A percentile compares a stretch with the other conserved stretches of the same genome.
Evolutionary conservation across 2,329 filamentous ascomycete species (phyloP).

Genomic region (Fusarium phyllophilum): DNA sequence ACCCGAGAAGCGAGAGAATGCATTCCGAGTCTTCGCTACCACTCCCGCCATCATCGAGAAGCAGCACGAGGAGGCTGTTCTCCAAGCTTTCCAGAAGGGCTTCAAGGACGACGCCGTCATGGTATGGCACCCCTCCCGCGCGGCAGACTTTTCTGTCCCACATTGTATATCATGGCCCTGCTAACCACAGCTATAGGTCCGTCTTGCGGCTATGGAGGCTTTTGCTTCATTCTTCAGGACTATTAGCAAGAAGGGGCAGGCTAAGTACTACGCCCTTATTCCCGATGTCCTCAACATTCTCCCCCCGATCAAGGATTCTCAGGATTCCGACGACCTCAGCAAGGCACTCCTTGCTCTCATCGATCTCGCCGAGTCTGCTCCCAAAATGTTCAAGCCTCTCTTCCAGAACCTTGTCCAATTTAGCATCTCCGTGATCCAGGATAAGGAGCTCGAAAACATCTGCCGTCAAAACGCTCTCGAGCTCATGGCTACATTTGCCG

Average conservation of each 20-base stretch:
- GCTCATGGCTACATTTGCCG: conserved; percentile 97
- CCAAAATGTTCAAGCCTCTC: conserved; percentile 97
- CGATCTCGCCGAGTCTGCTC: conserved; percentile 91
- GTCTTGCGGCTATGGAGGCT: conserved; percentile 93
- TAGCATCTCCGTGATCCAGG: conserved; percentile 91
- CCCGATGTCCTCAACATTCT: conserved; percentile 94
- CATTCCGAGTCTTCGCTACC: conserved; percentile 94
- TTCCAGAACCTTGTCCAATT: conserved; percentile 95
- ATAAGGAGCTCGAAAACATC: conserved; percentile 92
- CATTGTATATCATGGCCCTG: conserved; percentile 5
- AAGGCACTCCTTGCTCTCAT: conserved; percentile 91
- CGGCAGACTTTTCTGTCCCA: conserved; percentile 12
- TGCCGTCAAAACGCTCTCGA: conserved; percentile 95
- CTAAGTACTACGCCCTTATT: conserved; percentile 87
- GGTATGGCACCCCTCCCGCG: conserved; percentile 58
- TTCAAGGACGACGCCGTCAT: conserved; percentile 89
- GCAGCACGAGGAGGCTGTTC: conserved; percentile 91
- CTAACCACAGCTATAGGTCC: conserved; percentile 67
- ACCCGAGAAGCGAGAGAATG: conserved; percentile 85
- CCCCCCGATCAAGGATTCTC: conserved; percentile 89
- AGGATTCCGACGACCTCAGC: conserved; percentile 90
- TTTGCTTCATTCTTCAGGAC: conserved; percentile 97
- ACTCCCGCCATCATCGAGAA: conserved; percentile 96
- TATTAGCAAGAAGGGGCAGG: conserved; percentile 85
- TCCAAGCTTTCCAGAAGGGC: conserved; percentile 87